Evolutionary conservation across 1,284 basidiomycete genomes (phyloP), one percentile per base, ranked within the genome.

Genomic region (Flammula alnicola): DNA sequence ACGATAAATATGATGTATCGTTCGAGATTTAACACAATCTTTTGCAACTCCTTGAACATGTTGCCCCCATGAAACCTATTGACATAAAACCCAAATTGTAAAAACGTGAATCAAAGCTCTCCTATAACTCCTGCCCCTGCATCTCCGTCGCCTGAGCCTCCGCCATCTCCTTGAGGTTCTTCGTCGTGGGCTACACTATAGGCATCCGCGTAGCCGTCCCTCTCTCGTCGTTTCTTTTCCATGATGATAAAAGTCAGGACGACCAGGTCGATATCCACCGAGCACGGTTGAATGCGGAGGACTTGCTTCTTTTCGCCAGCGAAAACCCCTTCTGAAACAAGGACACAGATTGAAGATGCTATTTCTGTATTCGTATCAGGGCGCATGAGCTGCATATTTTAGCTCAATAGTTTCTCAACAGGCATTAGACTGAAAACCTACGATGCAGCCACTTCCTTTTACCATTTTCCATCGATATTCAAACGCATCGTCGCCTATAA

Each of bases 161-260:
- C 66, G 32, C 49, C 58, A 23, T 62, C 58, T 7, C 51, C 57
- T 29, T 61, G 63, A 2, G 67, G 65, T 49, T 76, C 76, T 44
- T 74, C 75, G 47, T 74, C 72, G 47, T 69, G 62, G 26, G 30
- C 41, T 3, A 60, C 55, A 33, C 59, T 57, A 8, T 63, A 49
- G 16, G 53, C 59, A 16, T 64, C 65, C 32, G 65, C 63, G 54
- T 72, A 65, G 37, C 72, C 65, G 10, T 63, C 59, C 51, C 62
- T 60, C 31, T 77, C 75, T 25, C 75, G 69, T 22, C 76, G 66
- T 52, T 76, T 77, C 64, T 74, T 78, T 66, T 79, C 78, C 69
- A 80, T 71, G 49, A 81, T 72, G 50, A 80, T 57, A 54, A 79
- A 80, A 10, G 79, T 77, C 27, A 80, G 62, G 20, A 81, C 64